Conservation (phyloP, 2,329 filamentous ascomycete species). For the Cordyceps fumosorosea region DNA sequence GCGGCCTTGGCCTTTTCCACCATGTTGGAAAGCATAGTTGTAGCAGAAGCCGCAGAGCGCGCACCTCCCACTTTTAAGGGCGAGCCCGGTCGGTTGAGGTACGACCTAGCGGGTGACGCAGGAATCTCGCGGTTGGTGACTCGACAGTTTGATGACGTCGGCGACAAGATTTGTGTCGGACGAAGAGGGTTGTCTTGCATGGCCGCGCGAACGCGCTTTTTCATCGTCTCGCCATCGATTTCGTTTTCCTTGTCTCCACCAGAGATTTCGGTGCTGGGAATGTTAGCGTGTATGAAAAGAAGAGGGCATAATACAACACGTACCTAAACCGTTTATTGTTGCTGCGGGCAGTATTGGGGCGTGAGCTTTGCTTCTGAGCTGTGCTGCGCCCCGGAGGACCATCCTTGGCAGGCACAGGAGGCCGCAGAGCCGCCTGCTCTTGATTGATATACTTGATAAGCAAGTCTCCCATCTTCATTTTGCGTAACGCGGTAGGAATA, state of each 20-base stretch:
- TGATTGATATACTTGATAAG: conserved; percentile 45
- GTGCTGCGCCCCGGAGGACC: conserved; percentile 22
- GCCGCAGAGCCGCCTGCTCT: conserved; percentile 30
- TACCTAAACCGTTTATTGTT: conserved; percentile 48
- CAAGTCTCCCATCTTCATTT: conserved; percentile 76
- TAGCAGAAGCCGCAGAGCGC: conserved; percentile 33
- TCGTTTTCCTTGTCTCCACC: conserved; percentile 73
- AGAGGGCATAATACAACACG: conserved; percentile 18
- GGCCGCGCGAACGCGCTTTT: conserved; percentile 54
- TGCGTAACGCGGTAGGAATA: conserved; percentile 73
- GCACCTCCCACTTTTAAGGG: conserved; percentile 49
- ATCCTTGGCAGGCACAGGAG: conserved; percentile 47
- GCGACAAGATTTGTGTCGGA: conserved; percentile 64
- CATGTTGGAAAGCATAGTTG: conserved; percentile 48
- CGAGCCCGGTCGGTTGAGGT: conserved; percentile 52
- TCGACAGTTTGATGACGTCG: conserved; percentile 74
- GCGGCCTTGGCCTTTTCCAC: conserved; percentile 54
- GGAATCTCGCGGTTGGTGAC: conserved; percentile 44
- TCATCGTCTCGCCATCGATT: conserved; percentile 55
- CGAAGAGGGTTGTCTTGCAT: conserved; percentile 32
- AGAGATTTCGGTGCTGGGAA: conserved; percentile 52
- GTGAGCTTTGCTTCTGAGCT: conserved; percentile 15
- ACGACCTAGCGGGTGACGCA: conserved; percentile 49
- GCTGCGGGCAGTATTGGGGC: conserved; percentile 22
- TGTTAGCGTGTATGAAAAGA: conserved; percentile 22